Base-by-base conservation (phyloP, 2,329 filamentous ascomycete genomes). In the Aspergillus quadrilineatus region DNA sequence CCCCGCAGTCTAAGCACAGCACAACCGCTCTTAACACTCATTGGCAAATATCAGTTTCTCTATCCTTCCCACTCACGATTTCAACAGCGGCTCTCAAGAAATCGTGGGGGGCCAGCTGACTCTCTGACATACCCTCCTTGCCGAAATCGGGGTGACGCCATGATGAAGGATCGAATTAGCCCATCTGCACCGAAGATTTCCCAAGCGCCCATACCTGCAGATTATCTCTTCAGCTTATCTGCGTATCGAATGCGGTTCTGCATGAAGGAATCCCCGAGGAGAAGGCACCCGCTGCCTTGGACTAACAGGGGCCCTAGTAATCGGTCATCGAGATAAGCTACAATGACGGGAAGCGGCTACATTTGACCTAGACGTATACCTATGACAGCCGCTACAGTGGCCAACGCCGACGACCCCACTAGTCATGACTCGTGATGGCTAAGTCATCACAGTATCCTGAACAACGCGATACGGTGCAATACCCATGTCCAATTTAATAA, bases 261-360 rank as follows among this genome's bases (percentile, higher is more conserved):
- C 14, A 12, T n/a, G 1, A 42, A 41, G 34, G 47, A 34, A 29
- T 50, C 34, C 26, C 22, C 26, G 12, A 30, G 14, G 37, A 42
- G 29, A 47, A 46, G 50, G 34, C 43, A 53, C 22, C 50, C 43
- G 50, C 46, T 53, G 50, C 43, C 43, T 46, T 53, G 10, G 12
- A 12, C 17, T 29, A 29, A 28, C 37, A 15, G 28, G n/a, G 4
- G 44, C 4, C 37, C 45, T 28, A 39, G 37, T 46, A 46, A 32
- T 50, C 53, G 28, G 53, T 51, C 41, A 50, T 56, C 30, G 10
- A 56, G 54, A 56, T 51, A 56, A 56, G 48, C 54, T 51, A 43
- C 34, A 6, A 42, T 51, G 48, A 48, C 43, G 48, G 54, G 48
- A 48, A 50, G 48, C 36, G 43, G 48, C 34, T 47, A 48, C 48